Evolutionary conservation across 1,284 basidiomycete species (phyloP).

Genomic region (Ustilago trichophora): DNA sequence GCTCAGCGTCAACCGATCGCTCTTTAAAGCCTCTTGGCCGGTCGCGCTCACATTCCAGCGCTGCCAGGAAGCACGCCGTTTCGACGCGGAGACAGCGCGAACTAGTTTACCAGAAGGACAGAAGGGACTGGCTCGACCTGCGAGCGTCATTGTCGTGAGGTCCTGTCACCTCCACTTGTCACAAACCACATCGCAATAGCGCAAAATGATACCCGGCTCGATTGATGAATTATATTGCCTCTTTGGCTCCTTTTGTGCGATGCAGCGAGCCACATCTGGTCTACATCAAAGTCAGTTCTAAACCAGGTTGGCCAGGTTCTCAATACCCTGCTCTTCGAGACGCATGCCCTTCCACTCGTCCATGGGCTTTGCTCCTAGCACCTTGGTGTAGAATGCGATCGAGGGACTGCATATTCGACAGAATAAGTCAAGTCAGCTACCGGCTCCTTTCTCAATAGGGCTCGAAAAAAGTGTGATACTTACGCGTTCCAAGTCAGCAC

Average conservation of each 20-base stretch:
- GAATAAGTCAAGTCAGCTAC: too few relatives aligned
- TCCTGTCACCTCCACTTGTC: neutral
- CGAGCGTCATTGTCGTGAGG: slow-evolving; percentile 22
- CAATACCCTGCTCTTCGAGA: slow-evolving; percentile 58
- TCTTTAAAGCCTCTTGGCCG: neutral
- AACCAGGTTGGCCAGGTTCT: slow-evolving; percentile 43
- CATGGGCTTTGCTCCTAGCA: slow-evolving; percentile 52
- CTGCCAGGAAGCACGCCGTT: neutral
- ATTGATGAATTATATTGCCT: too few relatives aligned
- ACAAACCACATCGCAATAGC: too few relatives aligned
- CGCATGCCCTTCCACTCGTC: slow-evolving; percentile 62
- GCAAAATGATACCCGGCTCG: too few relatives aligned
- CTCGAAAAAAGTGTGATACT: slow-evolving; percentile 5
- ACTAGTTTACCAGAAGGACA: slow-evolving; percentile 17
- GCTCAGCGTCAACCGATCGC: neutral
- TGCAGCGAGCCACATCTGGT: too few relatives aligned
- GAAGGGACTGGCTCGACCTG: slow-evolving; percentile 27
- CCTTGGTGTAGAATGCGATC: slow-evolving; percentile 72
- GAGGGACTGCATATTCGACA: slow-evolving; percentile 76
- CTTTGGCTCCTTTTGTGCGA: too few relatives aligned
- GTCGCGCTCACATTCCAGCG: slow-evolving; percentile 5
- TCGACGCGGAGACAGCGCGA: slow-evolving; percentile 18
- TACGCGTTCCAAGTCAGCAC: slow-evolving; percentile 57
- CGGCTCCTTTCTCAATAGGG: too few relatives aligned
- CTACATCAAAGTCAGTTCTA: too few relatives aligned